Percentiles rank a stretch among this genome's conserved stretches.
phyloP scores from a whole-genome alignment of 2,329 filamentous ascomycete species.

The Clonostachys rhizophaga region DNA sequence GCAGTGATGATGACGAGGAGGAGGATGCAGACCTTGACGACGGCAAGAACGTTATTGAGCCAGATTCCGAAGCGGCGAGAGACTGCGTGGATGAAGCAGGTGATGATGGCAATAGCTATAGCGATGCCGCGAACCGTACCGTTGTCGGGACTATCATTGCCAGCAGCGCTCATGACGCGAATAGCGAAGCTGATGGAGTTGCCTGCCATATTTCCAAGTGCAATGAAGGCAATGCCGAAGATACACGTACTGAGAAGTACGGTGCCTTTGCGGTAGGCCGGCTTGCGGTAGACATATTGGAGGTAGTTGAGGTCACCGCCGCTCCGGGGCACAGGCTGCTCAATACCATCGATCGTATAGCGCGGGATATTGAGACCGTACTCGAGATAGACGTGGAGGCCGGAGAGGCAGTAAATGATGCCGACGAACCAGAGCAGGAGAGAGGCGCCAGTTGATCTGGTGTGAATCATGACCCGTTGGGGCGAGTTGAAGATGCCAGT shows the following conservation, averaged over 20 bases:
- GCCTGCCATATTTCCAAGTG: constrained; percentile 40
- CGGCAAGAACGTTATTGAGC: constrained; percentile 45
- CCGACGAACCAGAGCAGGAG: constrained; percentile 34
- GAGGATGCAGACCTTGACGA: constrained; percentile 42
- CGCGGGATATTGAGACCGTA: constrained; percentile 40
- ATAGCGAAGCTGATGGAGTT: constrained; percentile 42
- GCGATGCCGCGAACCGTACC: constrained; percentile 39
- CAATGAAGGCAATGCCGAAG: constrained; percentile 37
- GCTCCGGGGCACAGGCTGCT: constrained; percentile 34
- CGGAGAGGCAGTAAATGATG: constrained; percentile 26
- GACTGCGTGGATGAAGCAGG: constrained; percentile 40
- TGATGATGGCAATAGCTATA: constrained; percentile 31
- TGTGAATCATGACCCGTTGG: constrained; percentile 22
- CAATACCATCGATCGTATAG: constrained; percentile 27
- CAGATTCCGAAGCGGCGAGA: constrained; percentile 44
- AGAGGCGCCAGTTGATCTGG: constrained; percentile 21
- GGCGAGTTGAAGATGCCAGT: constrained; percentile 30
- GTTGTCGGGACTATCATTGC: constrained; percentile 12
- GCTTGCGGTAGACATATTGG: constrained; percentile 35
- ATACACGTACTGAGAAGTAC: constrained; percentile 34
- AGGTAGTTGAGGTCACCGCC: constrained; percentile 45
- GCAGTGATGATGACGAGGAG: constrained; percentile 32
- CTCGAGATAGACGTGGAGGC: constrained; percentile 33
- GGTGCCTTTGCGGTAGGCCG: constrained; percentile 23
- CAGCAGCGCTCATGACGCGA: constrained; percentile 28